These are phyloP conservation scores for Sphenostylis stenocarpa DNA, from an alignment of 306 rosid species.

Conservation along the genomic window DNA sequence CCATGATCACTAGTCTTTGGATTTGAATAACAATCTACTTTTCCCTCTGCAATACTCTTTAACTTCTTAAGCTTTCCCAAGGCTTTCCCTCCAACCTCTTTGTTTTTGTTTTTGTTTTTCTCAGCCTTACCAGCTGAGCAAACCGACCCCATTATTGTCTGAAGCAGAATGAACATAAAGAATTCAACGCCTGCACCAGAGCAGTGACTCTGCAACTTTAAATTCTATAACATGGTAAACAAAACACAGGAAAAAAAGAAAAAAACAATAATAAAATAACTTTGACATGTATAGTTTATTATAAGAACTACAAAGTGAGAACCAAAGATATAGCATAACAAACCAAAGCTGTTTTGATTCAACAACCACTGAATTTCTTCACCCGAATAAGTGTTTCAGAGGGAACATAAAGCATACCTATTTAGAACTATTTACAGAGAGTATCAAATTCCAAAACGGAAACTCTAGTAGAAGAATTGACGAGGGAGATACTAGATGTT, in stretches of 20 bases:
- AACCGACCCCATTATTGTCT: conserved; percentile 65
- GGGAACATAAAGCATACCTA: conserved; percentile 1
- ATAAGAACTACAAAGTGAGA: neutral
- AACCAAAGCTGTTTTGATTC: neutral
- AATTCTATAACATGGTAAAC: neutral
- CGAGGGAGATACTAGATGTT: neutral
- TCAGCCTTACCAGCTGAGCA: conserved; percentile 51
- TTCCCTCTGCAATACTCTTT: conserved; percentile 27
- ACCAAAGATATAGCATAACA: neutral
- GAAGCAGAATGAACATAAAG: neutral
- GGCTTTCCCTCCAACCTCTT: conserved; percentile 20
- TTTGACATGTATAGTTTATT: conserved; percentile 5
- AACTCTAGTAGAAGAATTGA: conserved; percentile 15
- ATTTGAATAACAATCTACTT: conserved; percentile 34
- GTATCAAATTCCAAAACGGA: conserved; percentile 15
- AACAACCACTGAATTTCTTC: neutral
- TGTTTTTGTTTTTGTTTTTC: conserved; percentile 30
- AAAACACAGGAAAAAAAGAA: neutral
- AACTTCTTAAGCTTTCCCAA: conserved; percentile 41
- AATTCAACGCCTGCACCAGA: conserved; percentile 22
- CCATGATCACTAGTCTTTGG: conserved; percentile 31
- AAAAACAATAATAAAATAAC: too few relatives aligned
- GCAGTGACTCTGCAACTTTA: neutral
- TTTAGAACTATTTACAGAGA: neutral
- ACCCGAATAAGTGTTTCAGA: neutral